Evolutionary conservation across 2,329 filamentous ascomycete species (phyloP).

Genomic region (Fusarium drepaniforme): DNA sequence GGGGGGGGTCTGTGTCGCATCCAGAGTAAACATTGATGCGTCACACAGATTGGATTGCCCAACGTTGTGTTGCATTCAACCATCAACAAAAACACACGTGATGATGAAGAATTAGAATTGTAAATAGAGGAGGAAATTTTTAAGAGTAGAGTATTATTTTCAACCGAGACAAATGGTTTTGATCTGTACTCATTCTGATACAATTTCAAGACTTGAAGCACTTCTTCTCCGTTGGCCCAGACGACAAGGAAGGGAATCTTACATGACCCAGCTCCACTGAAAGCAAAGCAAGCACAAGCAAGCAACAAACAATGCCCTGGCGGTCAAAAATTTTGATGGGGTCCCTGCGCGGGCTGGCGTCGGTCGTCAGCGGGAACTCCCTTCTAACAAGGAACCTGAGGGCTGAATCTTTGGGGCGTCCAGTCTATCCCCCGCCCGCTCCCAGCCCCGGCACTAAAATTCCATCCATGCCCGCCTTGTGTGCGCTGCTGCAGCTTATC

Average conservation of each 20-base stretch:
- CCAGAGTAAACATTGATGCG: constrained; percentile 41
- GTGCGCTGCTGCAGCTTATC: not conserved
- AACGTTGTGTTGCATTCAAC: constrained; percentile 16
- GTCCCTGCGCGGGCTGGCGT: not conserved
- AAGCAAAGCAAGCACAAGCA: not conserved
- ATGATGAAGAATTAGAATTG: constrained; percentile 3
- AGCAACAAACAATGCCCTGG: constrained; percentile 22
- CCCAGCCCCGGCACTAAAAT: not conserved
- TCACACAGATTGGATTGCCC: constrained; percentile 26
- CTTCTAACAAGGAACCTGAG: constrained; percentile 21
- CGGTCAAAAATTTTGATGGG: constrained; percentile 33
- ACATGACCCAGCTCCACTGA: not conserved
- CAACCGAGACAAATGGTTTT: not conserved
- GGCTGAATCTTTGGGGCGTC: constrained; percentile 18
- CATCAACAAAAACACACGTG: constrained; percentile 33
- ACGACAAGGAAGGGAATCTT: constrained; percentile 18
- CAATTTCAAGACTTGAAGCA: not conserved
- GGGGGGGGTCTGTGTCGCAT: constrained; percentile 25
- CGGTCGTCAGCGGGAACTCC: constrained; percentile 31
- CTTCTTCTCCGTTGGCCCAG: constrained; percentile 28
- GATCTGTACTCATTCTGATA: not conserved
- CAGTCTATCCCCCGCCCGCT: constrained; percentile 6
- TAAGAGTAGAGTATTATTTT: not conserved
- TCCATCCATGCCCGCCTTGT: not conserved
- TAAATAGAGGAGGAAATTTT: not conserved